Percentiles rank a stretch among this genome's conserved stretches.
phyloP scores from a whole-genome alignment of 352 stramenopile genomes.

The Pythium plurisporium region DNA sequence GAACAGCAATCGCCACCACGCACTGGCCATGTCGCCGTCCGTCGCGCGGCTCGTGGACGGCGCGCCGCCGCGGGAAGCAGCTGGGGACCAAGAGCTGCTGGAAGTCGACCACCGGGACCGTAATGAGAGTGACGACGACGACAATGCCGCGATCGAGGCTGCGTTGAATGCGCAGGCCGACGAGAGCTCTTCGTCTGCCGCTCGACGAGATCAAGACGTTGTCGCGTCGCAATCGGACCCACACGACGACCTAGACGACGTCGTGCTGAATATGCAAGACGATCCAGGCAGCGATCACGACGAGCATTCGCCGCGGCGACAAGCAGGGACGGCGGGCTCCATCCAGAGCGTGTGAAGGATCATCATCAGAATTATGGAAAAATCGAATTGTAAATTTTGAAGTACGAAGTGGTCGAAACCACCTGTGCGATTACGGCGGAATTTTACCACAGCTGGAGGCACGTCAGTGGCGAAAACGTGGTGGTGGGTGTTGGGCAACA shows the following conservation, averaged over 20 bases:
- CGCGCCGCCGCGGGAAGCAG: slow-evolving; percentile 17
- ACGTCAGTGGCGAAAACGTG: too few relatives aligned
- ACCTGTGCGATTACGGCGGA: too few relatives aligned
- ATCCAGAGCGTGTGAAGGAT: slow-evolving; percentile 4
- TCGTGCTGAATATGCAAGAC: slow-evolving; percentile 8
- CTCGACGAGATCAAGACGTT: not conserved
- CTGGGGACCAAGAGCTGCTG: slow-evolving; percentile 23
- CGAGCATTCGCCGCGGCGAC: not conserved
- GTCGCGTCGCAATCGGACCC: too few relatives aligned
- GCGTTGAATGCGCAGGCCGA: slow-evolving; percentile 7
- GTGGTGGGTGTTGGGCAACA: too few relatives aligned
- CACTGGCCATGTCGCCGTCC: slow-evolving; percentile 53
- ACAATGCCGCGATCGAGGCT: slow-evolving; percentile 1
- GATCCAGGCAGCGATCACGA: not conserved
- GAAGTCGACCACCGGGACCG: slow-evolving; percentile 14
- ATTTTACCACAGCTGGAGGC: too few relatives aligned
- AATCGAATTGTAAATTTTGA: slow-evolving; percentile 1
- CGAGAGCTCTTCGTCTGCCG: not conserved
- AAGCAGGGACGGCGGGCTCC: not conserved
- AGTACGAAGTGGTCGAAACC: too few relatives aligned
- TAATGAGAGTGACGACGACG: slow-evolving; percentile 2
- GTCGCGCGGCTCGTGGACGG: slow-evolving; percentile 21
- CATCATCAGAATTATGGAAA: not conserved
- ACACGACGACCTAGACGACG: not conserved
- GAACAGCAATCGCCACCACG: slow-evolving; percentile 65